Conservation (phyloP, 1,139 yeast genomes). For the Blastobotrys illinoisensis region DNA sequence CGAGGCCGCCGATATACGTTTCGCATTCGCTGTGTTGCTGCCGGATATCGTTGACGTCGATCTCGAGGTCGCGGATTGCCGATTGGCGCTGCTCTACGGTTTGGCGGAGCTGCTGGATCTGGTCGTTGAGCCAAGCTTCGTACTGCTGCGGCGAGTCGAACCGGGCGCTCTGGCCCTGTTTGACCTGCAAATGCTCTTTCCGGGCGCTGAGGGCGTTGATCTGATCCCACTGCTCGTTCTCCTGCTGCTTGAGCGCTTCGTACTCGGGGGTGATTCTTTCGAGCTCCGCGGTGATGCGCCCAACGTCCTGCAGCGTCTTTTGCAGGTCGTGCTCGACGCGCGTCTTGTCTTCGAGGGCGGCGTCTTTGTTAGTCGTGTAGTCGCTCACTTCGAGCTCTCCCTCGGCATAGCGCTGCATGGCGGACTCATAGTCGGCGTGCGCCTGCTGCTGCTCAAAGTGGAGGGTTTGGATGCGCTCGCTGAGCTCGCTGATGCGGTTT, state of each 20-base stretch:
- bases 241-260: slow-evolving; percentile 38
- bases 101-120: slow-evolving; percentile 40
- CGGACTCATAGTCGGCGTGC: slow-evolving; percentile 43
- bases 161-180: slow-evolving; percentile 64
- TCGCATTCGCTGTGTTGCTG: slow-evolving; percentile 14
- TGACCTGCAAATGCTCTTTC: slow-evolving; percentile 63
- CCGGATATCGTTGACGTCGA: slow-evolving; percentile 25
- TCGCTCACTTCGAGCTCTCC: slow-evolving; percentile 30
- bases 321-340: slow-evolving; percentile 34
- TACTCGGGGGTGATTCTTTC: slow-evolving; percentile 15
- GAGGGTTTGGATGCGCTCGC: slow-evolving; percentile 34
- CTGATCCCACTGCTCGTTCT: slow-evolving; percentile 38
- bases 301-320: slow-evolving; percentile 32
- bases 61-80: slow-evolving; percentile 12
- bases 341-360: slow-evolving; percentile 2
- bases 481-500: slow-evolving; percentile 41
- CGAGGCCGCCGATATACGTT: slow-evolving; percentile 21
- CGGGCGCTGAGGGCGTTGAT: slow-evolving; percentile 45
- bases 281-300: slow-evolving; percentile 13
- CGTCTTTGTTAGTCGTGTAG: slow-evolving; percentile 18
- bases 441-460: slow-evolving; percentile 42
- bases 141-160: slow-evolving; percentile 56
- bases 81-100: slow-evolving; percentile 31
- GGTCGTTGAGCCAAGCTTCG: slow-evolving; percentile 58
- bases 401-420: slow-evolving; percentile 33